Conservation (phyloP, 306 rosid species). For the Sophora flavescens region DNA sequence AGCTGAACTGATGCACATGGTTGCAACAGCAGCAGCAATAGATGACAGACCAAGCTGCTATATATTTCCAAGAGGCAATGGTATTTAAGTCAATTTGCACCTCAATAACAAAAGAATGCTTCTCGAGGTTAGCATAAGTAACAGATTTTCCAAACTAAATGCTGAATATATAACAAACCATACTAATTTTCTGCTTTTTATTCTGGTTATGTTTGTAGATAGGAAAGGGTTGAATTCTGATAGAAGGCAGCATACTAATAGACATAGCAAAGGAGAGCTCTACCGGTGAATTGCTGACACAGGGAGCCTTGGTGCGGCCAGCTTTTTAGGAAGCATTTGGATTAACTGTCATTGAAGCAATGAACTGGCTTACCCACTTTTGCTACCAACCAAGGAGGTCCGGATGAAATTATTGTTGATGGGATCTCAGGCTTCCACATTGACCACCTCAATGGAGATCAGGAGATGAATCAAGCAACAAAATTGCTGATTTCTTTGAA, state of each 20-base stretch:
- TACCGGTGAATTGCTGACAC: constrained; percentile 87
- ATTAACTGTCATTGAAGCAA: constrained; percentile 96
- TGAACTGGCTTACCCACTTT: constrained; percentile 96
- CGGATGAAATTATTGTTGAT: constrained; percentile 90
- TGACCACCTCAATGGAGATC: constrained; percentile 77
- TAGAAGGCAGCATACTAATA: constrained; percentile 78
- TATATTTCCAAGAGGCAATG: constrained; percentile 90
- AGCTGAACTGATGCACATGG: constrained; percentile 95
- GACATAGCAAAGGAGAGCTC: constrained; percentile 82
- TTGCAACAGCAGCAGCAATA: constrained; percentile 84
- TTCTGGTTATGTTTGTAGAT: constrained; percentile 60
- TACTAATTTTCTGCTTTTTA: not conserved
- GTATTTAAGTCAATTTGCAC: constrained; percentile 74
- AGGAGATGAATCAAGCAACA: constrained; percentile 79
- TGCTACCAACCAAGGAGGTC: constrained; percentile 99
- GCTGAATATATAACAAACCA: not conserved
- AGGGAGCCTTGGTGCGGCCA: constrained; percentile 94
- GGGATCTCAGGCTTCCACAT: constrained; percentile 90
- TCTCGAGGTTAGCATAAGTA: constrained; percentile 69
- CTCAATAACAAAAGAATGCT: constrained; percentile 73
- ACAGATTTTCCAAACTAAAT: not conserved
- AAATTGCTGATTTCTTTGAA: constrained; percentile 83
- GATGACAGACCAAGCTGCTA: constrained; percentile 97
- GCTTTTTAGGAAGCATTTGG: constrained; percentile 97
- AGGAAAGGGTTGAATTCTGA: constrained; percentile 81